These are phyloP conservation scores for Juglanconis juglandina DNA, from an alignment of 2,329 filamentous ascomycete genomes.

Conservation along the genomic window DNA sequence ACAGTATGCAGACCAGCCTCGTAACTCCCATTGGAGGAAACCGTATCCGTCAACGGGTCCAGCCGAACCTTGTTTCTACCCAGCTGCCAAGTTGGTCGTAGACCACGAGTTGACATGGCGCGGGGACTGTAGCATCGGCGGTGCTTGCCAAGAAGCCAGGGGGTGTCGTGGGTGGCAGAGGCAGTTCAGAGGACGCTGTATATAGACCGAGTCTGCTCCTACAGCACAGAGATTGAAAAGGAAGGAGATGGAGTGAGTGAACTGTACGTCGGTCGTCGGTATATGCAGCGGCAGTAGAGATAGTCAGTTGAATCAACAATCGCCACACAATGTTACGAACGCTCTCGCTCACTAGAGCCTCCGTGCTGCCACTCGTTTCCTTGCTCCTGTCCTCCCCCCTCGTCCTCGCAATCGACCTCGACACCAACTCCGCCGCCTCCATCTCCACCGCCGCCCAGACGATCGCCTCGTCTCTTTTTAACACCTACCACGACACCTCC, in stretches of 20 bases:
- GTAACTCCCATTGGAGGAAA: not conserved
- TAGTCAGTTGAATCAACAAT: not conserved
- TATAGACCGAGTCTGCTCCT: not conserved
- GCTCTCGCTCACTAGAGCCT: not conserved
- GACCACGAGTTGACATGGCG: not conserved
- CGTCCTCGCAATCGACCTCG: constrained; percentile 24
- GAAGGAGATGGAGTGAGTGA: not conserved
- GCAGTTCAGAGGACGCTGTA: not conserved
- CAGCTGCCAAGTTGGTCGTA: not conserved
- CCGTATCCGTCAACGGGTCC: not conserved
- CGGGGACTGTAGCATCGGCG: not conserved
- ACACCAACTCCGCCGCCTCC: constrained; percentile 22
- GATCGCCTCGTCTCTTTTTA: constrained; percentile 27
- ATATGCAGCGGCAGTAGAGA: not conserved
- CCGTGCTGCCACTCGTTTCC: not conserved
- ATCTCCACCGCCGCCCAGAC: constrained; percentile 24
- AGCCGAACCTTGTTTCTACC: not conserved
- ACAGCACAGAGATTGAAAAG: not conserved
- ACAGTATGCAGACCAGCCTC: no score
- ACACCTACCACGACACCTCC: constrained; percentile 26
- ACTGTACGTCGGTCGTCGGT: not conserved
- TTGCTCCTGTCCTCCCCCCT: constrained; percentile 19
- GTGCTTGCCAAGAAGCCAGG: not conserved
- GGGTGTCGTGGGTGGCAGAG: no score
- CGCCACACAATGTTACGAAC: not conserved